These are phyloP conservation scores for Tetraselmis striata DNA, from an alignment of 139 green algal species.

Conservation along the genomic window DNA sequence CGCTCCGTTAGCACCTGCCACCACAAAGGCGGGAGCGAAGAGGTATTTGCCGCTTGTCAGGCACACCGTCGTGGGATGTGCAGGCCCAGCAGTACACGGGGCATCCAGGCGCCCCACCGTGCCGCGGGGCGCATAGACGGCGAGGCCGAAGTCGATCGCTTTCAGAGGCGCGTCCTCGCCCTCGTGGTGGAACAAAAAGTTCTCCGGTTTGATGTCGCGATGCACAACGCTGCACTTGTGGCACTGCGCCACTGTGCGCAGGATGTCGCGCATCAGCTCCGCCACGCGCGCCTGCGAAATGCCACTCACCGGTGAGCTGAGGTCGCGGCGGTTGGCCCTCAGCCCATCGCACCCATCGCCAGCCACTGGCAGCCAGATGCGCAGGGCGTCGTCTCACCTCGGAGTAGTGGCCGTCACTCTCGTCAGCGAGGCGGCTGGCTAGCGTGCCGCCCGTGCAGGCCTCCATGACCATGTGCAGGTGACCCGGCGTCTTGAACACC, in stretches of 20 bases:
- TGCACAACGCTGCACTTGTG: slow-evolving; percentile 12
- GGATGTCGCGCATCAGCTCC: not conserved
- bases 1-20: not conserved
- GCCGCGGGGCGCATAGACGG: not conserved
- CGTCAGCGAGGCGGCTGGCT: not conserved
- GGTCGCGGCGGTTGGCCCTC: too few relatives aligned
- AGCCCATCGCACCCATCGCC: too few relatives aligned
- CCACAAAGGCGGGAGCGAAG: too few relatives aligned
- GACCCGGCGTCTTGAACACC: not conserved
- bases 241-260: slow-evolving; percentile 8
- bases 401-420: not conserved
- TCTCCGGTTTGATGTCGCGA: slow-evolving; percentile 17
- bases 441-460: not conserved
- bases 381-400: too few relatives aligned
- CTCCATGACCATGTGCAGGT: not conserved
- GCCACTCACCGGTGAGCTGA: too few relatives aligned
- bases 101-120: not conserved
- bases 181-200: slow-evolving; percentile 15
- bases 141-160: slow-evolving; percentile 22
- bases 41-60: too few relatives aligned
- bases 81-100: too few relatives aligned
- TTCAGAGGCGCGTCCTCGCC: slow-evolving; percentile 10
- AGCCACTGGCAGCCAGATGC: too few relatives aligned
- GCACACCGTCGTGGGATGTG: too few relatives aligned
- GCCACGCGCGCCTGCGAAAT: slow-evolving; percentile 3